A percentile compares a stretch with the other conserved stretches of the same genome.
These are phyloP conservation scores for Colletotrichum trifolii DNA, from an alignment of 2,329 filamentous ascomycete genomes.

Conservation along the genomic window DNA sequence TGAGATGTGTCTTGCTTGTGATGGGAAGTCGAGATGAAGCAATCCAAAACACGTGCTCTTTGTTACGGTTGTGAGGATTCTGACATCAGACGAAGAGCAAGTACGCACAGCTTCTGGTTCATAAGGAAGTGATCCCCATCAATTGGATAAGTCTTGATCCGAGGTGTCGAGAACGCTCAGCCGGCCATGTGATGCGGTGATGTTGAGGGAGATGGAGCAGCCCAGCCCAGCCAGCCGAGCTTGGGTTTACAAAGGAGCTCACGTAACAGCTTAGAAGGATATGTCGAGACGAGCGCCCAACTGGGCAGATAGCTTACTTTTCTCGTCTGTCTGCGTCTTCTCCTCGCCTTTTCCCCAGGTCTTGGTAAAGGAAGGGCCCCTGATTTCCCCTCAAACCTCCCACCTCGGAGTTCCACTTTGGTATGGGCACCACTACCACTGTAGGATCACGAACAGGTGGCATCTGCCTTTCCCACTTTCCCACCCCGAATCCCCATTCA, in stretches of 20 bases:
- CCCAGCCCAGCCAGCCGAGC: slow-evolving; percentile 4
- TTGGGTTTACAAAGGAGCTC: background rate
- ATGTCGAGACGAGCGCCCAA: too few relatives aligned
- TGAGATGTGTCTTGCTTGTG: background rate
- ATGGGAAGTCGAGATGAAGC: background rate
- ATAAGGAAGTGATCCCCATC: background rate
- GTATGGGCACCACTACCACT: background rate
- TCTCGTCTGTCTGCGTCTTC: background rate
- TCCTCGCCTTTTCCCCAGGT: background rate
- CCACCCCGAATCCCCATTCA: too few relatives aligned
- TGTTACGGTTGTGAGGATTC: too few relatives aligned
- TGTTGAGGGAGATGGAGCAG: slow-evolving; percentile 1
- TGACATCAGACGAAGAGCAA: background rate
- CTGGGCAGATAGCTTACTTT: too few relatives aligned
- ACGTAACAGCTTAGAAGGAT: background rate
- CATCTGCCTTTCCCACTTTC: too few relatives aligned
- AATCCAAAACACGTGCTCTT: too few relatives aligned
- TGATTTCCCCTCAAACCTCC: background rate
- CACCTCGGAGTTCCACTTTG: slow-evolving; percentile 7
- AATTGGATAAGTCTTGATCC: slow-evolving; percentile 28
- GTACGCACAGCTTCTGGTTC: background rate
- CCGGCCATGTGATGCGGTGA: background rate
- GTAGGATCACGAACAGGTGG: background rate
- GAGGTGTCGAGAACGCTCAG: slow-evolving; percentile 11
- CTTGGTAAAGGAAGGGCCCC: background rate